A percentile compares a stretch with the other conserved stretches of the same genome.
These are phyloP conservation scores for Whalleya microplaca DNA, from an alignment of 2,329 filamentous ascomycete species.

Conservation along the genomic window DNA sequence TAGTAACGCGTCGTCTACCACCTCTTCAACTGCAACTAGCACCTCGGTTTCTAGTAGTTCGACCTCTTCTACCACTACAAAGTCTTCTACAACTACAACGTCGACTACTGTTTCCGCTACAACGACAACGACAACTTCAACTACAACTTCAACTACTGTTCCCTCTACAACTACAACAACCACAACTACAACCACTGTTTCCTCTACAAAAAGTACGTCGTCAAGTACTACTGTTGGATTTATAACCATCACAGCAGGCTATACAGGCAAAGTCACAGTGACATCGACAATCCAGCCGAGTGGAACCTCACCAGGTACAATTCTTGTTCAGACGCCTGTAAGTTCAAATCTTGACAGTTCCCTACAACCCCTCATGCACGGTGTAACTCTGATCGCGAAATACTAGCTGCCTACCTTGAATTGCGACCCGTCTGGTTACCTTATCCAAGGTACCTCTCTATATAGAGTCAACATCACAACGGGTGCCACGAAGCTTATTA, in stretches of 20 bases:
- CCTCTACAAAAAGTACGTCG: not conserved
- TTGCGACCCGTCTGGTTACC: conserved; percentile 18
- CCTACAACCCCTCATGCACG: no score
- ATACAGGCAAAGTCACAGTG: not conserved
- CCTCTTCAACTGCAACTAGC: no score
- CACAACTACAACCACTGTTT: no score
- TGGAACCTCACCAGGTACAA: not conserved
- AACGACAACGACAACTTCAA: no score
- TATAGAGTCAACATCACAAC: conserved; percentile 21
- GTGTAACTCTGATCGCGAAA: not conserved
- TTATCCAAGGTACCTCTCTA: conserved; percentile 19
- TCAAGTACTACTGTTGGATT: not conserved
- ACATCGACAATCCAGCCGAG: not conserved
- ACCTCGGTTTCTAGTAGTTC: no score
- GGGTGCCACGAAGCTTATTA: conserved; percentile 1
- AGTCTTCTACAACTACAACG: not conserved
- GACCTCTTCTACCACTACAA: no score
- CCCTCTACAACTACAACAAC: no score
- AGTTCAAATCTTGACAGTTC: not conserved
- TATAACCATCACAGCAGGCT: no score
- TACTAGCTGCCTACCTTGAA: conserved; percentile 4
- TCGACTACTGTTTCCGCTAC: not conserved
- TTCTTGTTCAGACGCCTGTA: conserved; percentile 3
- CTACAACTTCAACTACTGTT: not conserved
- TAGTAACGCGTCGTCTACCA: no score